phyloP scores from a whole-genome alignment of 208 protist genomes.

The Trypanosomatidae sp. region DNA sequence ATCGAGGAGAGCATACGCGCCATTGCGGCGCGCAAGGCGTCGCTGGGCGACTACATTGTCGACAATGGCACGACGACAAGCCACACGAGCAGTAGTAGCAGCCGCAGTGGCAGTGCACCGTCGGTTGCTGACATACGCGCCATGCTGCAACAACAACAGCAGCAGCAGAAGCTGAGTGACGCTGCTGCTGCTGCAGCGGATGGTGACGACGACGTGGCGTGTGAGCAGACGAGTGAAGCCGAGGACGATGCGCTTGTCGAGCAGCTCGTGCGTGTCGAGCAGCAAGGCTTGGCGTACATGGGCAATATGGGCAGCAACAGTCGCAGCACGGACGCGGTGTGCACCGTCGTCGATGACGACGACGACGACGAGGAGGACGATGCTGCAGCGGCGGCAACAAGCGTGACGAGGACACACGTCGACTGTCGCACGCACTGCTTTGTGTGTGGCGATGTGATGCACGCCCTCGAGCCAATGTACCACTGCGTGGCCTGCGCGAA shows the following conservation, averaged over 20 bases:
- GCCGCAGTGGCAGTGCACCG: too few species aligned
- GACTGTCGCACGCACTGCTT: slow-evolving; percentile 47
- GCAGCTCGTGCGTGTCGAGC: slow-evolving; percentile 31
- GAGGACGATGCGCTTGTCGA: slow-evolving; percentile 35
- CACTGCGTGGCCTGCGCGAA: slow-evolving; percentile 73
- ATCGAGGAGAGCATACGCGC: slow-evolving; percentile 94
- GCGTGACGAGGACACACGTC: too few species aligned
- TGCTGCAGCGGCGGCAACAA: too few species aligned
- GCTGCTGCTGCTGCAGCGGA: neutral
- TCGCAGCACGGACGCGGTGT: neutral
- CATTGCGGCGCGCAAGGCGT: slow-evolving; percentile 86
- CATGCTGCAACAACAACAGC: too few species aligned
- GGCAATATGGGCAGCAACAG: neutral
- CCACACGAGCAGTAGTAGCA: slow-evolving; percentile 4
- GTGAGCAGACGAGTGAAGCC: neutral
- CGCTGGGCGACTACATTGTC: slow-evolving; percentile 90
- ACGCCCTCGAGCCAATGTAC: slow-evolving; percentile 61
- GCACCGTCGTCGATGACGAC: neutral
- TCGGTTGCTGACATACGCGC: too few species aligned
- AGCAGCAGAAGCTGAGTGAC: neutral
- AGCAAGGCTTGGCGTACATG: slow-evolving; percentile 10
- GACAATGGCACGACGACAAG: slow-evolving; percentile 14
- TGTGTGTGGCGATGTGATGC: slow-evolving; percentile 64
- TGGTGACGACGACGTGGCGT: neutral
- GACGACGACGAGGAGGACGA: neutral